Evolutionary conservation across 2,329 filamentous ascomycete species (phyloP).

Genomic region (Scedosporium dehoogii): DNA sequence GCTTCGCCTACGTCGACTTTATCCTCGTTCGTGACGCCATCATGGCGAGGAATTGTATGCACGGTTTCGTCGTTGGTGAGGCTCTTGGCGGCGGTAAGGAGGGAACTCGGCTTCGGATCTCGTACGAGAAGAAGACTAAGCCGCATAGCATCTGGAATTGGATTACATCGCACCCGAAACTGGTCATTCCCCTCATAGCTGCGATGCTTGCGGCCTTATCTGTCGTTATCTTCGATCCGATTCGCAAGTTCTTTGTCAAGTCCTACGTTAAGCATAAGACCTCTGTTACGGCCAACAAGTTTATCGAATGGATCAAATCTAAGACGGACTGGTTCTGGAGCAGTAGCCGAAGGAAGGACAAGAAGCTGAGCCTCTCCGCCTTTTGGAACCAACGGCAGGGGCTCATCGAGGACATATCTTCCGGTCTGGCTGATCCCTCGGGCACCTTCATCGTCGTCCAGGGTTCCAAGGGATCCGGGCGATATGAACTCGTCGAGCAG

Average conservation of each 20-base stretch:
- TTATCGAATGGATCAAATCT: slow-evolving; percentile 70
- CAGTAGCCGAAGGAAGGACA: slow-evolving; percentile 42
- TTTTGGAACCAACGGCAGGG: slow-evolving; percentile 82
- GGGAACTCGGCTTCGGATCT: slow-evolving; percentile 69
- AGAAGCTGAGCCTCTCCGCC: slow-evolving; percentile 63
- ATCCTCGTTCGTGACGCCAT: slow-evolving; percentile 63
- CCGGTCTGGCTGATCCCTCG: slow-evolving; percentile 78
- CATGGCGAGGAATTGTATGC: slow-evolving; percentile 86
- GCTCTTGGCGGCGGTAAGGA: slow-evolving; percentile 61
- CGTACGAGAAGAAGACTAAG: slow-evolving; percentile 73
- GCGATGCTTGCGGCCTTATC: slow-evolving; percentile 75
- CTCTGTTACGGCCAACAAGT: slow-evolving; percentile 59
- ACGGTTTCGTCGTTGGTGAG: slow-evolving; percentile 66
- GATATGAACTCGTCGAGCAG: slow-evolving; percentile 80
- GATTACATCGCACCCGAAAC: slow-evolving; percentile 74
- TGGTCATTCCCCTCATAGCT: slow-evolving; percentile 74
- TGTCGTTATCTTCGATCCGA: slow-evolving; percentile 85
- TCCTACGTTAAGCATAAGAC: slow-evolving; percentile 73
- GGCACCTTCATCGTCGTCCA: slow-evolving; percentile 93
- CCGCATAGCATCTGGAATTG: slow-evolving; percentile 76
- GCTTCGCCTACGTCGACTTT: slow-evolving; percentile 74
- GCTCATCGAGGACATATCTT: slow-evolving; percentile 71
- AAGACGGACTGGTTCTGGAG: slow-evolving; percentile 45
- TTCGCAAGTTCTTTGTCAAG: slow-evolving; percentile 87
- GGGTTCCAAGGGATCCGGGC: slow-evolving; percentile 83